These are phyloP conservation scores for Saccharomycopsis schoenii DNA, from an alignment of 805 yeast genomes.

Conservation along the genomic window DNA sequence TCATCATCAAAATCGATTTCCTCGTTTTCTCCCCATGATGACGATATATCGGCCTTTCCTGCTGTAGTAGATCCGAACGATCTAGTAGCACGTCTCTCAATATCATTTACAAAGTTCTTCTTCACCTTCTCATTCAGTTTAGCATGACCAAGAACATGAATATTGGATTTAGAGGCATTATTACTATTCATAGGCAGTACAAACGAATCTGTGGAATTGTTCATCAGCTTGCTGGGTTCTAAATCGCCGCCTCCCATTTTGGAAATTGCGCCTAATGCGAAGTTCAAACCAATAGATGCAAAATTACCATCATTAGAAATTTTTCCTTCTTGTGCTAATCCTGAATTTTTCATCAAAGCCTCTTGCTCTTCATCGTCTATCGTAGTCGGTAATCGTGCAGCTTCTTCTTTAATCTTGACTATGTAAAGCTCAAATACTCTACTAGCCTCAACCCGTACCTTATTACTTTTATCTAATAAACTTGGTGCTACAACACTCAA, in stretches of 20 bases:
- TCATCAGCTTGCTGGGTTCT: conserved; percentile 2
- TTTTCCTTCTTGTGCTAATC: neutral
- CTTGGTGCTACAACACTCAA: conserved; percentile 81
- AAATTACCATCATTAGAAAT: neutral
- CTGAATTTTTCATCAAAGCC: neutral
- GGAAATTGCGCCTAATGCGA: conserved; percentile 17
- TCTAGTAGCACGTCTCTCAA: neutral
- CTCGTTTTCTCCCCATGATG: neutral
- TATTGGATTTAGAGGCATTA: neutral
- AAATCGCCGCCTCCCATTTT: conserved; percentile 19
- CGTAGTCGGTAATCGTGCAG: conserved; percentile 24
- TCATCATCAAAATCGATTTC: conserved; percentile 21
- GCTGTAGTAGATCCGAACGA: neutral
- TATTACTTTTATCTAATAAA: conserved; percentile 60
- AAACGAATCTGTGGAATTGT: conserved; percentile 1
- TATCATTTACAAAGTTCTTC: neutral
- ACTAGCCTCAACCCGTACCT: conserved; percentile 67
- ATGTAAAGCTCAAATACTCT: conserved; percentile 55
- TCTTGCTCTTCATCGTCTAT: conserved; percentile 18
- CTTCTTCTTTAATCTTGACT: conserved; percentile 38
- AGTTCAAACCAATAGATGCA: conserved; percentile 18
- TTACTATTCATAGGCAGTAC: neutral
- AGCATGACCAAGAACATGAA: neutral
- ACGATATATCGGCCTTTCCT: neutral
- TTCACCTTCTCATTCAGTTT: neutral